Conservation (phyloP, 257 asterid genomes). For the Capsicum baccatum region DNA sequence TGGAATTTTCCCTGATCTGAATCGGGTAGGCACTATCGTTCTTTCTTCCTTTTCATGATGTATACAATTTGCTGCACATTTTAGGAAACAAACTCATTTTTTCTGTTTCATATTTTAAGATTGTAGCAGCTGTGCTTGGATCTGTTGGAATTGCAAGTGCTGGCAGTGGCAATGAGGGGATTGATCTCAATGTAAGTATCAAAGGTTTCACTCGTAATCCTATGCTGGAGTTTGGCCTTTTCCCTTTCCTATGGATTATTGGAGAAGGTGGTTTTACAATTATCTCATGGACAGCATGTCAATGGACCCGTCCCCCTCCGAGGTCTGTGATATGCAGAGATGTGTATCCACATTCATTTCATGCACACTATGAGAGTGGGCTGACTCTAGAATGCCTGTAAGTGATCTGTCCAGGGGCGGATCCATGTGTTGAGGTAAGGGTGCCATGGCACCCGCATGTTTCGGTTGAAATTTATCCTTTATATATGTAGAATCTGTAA, state of each 20-base stretch:
- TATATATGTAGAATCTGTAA: too few relatives aligned
- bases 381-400: not conserved
- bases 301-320: not conserved
- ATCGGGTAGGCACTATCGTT: constrained; percentile 59
- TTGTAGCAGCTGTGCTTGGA: constrained; percentile 61
- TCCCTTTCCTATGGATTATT: constrained; percentile 11
- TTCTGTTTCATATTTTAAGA: constrained; percentile 47
- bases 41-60: constrained; percentile 12
- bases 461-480: too few relatives aligned
- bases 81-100: constrained; percentile 7
- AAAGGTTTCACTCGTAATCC: not conserved
- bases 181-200: constrained; percentile 79
- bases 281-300: not conserved
- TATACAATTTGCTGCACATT: constrained; percentile 31
- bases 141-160: constrained; percentile 66
- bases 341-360: not conserved
- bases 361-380: not conserved
- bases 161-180: constrained; percentile 66
- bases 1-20: constrained; percentile 75
- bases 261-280: not conserved
- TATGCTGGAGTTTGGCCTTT: not conserved
- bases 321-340: not conserved
- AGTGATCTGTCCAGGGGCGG: not conserved
- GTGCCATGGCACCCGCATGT: too few relatives aligned
- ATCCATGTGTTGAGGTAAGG: too few relatives aligned